Evolutionary conservation across 2,329 filamentous ascomycete species (phyloP), one percentile per base, ranked within the genome.

Genomic region (Epichloe amarillans): DNA sequence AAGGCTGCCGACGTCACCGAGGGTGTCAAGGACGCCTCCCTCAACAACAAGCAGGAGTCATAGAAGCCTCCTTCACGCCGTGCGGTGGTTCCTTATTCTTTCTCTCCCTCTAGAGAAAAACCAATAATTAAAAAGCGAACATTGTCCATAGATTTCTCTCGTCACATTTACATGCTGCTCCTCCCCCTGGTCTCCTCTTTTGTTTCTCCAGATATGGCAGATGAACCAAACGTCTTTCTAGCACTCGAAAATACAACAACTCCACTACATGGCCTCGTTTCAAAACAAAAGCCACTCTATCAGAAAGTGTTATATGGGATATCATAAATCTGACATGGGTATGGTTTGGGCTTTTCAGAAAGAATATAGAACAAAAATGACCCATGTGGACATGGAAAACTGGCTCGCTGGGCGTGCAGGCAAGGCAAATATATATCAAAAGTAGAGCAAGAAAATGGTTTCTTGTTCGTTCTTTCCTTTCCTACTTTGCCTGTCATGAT

Each of bases 1-100:
- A 72, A 72, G 54, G 75, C 80, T 49, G 80, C 77, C 40, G 75
- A 76, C 53, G 72, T 72, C 50, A 71, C 74, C 47, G 65, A 72
- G 49, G 72, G 70, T 51, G 68, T 79, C 52, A 72, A 78, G 68
- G 69, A 77, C 56, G 65, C 69, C 51, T 71, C 74, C 41, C 61
- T 79, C 54, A 70, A 74, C 58, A 75, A 78, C 53, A 77, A 75
- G 68, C 64, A 71, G 64, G 70, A 72, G 56, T 74, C 65, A 60
- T 72, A 69, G 12, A 48, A 33, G 11, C 10, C 14, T 12, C 23
- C 19, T 21, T 14, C 30, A 17, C 36, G 11, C 36, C 35, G 5
- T 15, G 19, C 17, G 14, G 12, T 12, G 15, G n/a, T n/a, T 26
- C 10, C 35, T 5, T 46, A 19, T 46, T 26, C 19, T 19, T 1